Evolutionary conservation across 345 rosid genomes (phyloP).

Genomic region (Trapa incisa): DNA sequence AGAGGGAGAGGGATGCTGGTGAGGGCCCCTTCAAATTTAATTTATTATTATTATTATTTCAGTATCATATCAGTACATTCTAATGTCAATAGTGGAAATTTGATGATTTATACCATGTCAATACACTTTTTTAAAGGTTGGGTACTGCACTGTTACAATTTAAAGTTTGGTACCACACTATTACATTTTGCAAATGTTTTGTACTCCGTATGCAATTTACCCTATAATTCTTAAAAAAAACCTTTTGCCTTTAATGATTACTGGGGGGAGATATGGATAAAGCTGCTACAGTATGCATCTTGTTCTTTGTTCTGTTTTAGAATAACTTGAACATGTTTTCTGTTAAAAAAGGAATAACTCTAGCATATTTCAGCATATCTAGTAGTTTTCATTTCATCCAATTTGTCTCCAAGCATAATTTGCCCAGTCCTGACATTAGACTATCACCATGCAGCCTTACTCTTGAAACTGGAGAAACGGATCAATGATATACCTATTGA

Average conservation of each 20-base stretch:
- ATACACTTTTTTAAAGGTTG: no score
- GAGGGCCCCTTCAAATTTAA: no score
- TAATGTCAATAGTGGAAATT: no score
- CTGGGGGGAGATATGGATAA: neutral
- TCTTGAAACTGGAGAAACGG: constrained; percentile 76
- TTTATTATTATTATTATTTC: no score
- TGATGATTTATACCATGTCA: no score
- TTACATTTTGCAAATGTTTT: no score
- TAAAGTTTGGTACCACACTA: no score
- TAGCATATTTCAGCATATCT: neutral
- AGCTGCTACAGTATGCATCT: neutral
- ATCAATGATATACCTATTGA: constrained; percentile 72
- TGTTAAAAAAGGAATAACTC: neutral
- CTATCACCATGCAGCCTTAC: constrained; percentile 49
- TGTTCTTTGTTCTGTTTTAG: neutral
- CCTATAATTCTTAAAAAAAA: neutral
- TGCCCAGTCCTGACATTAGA: constrained; percentile 1
- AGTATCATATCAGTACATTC: no score
- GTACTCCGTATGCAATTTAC: no score
- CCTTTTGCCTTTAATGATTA: neutral
- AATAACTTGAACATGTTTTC: neutral
- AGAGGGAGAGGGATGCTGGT: no score
- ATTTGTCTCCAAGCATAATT: neutral
- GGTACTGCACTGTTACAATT: no score
- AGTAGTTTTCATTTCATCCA: neutral